A percentile compares a stretch with the other conserved stretches of the same genome.
Conservation (phyloP, 495 filamentous ascomycete species). For the Entonaema liquescens region DNA sequence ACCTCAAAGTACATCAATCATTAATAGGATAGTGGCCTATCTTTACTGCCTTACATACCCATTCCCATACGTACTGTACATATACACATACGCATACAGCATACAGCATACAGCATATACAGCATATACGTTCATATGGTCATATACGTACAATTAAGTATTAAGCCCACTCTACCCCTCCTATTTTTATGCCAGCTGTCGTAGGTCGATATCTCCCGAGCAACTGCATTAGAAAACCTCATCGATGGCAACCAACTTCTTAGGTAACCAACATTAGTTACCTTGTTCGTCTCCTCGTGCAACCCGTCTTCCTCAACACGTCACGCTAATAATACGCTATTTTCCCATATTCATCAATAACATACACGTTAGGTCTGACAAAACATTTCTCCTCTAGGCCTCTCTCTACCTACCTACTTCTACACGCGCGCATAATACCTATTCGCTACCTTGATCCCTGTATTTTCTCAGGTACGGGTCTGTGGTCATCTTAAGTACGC, state of each 20-base stretch:
- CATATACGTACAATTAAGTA: not conserved
- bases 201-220: constrained; percentile 1
- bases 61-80: not conserved
- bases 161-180: not conserved
- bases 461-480: not conserved
- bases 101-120: too few species aligned
- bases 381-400: constrained; percentile 2
- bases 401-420: constrained; percentile 2
- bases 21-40: not conserved
- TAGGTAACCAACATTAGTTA: constrained; percentile 26
- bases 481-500: not conserved
- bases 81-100: not conserved
- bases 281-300: constrained; percentile 11
- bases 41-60: not conserved
- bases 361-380: constrained; percentile 8
- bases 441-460: not conserved
- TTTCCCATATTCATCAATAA: not conserved
- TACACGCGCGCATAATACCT: not conserved
- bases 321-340: constrained; percentile 16
- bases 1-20: not conserved
- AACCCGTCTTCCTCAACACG: constrained; percentile 5
- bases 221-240: not conserved
- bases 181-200: not conserved
- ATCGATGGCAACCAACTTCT: not conserved
- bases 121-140: not conserved